A percentile compares a stretch with the other conserved stretches of the same genome.
phyloP scores from a whole-genome alignment of 139 green algal species.

The Haematococcus lacustris region DNA sequence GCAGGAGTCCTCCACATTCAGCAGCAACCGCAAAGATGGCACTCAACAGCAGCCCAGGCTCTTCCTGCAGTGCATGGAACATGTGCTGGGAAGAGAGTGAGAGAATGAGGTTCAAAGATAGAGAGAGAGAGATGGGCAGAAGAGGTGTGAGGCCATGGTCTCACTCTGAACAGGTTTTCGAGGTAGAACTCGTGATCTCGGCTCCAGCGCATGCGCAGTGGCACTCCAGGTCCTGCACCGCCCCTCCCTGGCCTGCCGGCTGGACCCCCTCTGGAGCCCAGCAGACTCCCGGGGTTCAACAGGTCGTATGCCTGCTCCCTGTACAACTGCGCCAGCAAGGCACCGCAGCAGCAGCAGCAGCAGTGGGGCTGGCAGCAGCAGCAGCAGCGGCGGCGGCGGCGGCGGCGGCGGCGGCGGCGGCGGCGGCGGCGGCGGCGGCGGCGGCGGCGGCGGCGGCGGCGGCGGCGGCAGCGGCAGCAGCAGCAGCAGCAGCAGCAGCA shows the following conservation, averaged over 20 bases:
- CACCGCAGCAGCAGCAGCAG: constrained; percentile 13
- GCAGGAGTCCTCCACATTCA: neutral
- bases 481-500: too few species aligned
- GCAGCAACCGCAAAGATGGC: neutral
- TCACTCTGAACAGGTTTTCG: constrained; percentile 46
- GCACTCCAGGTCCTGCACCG: neutral
- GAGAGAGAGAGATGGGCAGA: neutral
- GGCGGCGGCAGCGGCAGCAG: too few species aligned
- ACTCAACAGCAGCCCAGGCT: neutral
- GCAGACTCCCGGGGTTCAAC: constrained; percentile 17
- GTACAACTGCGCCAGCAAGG: constrained; percentile 48
- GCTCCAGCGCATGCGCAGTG: constrained; percentile 41
- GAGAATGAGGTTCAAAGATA: neutral
- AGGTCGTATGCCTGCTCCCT: constrained; percentile 55
- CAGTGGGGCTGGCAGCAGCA: too few species aligned
- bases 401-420: too few species aligned
- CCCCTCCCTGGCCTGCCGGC: neutral
- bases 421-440: too few species aligned
- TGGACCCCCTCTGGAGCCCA: neutral
- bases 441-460: too few species aligned
- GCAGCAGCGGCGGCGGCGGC: too few species aligned
- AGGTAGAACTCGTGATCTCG: constrained; percentile 44
- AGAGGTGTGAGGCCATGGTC: neutral
- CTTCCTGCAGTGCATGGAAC: neutral
- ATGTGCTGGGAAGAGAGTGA: neutral